A percentile compares a stretch with the other conserved stretches of the same genome.
Evolutionary conservation across 1,139 yeast species (phyloP).

Genomic region (Blastobotrys illinoisensis): DNA sequence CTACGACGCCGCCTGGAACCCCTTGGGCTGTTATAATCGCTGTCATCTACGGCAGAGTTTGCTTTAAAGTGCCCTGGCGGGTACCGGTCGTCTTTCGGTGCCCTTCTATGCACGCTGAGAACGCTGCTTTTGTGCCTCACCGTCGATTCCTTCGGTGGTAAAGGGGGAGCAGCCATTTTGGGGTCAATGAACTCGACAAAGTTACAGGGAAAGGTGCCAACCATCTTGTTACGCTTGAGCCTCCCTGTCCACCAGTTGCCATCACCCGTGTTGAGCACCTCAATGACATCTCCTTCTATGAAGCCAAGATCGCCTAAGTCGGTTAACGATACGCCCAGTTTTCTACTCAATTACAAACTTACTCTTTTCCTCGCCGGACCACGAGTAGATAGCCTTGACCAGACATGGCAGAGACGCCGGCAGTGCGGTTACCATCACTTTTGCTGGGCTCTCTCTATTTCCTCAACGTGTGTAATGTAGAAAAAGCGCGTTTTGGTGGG

Average conservation of each 20-base stretch:
- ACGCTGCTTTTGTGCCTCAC: not conserved
- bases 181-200: constrained; percentile 54
- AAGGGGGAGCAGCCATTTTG: constrained; percentile 5
- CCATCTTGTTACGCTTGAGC: constrained; percentile 70
- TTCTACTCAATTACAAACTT: constrained; percentile 13
- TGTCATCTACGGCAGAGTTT: not conserved
- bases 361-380: constrained; percentile 78
- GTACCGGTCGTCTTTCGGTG: not conserved
- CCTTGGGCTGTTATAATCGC: not conserved
- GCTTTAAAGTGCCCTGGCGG: not conserved
- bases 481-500: not conserved
- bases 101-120: not conserved
- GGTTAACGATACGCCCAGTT: constrained; percentile 1
- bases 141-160: not conserved
- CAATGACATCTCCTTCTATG: constrained; percentile 86
- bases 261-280: constrained; percentile 72
- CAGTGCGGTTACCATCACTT: constrained; percentile 14
- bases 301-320: constrained; percentile 79
- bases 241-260: constrained; percentile 93
- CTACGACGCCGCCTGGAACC: not conserved
- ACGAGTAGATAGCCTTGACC: constrained; percentile 75
- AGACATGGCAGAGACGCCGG: constrained; percentile 48
- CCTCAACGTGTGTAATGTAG: not conserved
- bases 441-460: not conserved
- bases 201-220: constrained; percentile 83